Evolutionary conservation across 2,329 filamentous ascomycete genomes (phyloP).

Genomic region (Colletotrichum aenigma): DNA sequence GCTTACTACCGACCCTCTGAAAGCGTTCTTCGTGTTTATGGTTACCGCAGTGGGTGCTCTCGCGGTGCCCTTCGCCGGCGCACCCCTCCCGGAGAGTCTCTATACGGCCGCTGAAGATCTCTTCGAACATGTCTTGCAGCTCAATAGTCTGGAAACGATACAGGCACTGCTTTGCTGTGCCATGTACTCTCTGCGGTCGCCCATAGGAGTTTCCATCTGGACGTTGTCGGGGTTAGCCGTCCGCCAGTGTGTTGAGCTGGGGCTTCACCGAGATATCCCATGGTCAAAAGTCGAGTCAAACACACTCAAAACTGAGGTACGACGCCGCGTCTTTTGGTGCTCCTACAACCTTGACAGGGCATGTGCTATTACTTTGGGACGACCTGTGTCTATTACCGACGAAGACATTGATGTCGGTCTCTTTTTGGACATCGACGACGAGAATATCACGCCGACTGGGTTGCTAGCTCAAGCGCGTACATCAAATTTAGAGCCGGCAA

Average conservation of each 20-base stretch:
- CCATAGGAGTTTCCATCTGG: constrained; percentile 30
- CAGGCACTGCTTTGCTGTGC: constrained; percentile 33
- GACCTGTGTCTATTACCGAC: neutral
- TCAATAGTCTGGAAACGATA: constrained; percentile 29
- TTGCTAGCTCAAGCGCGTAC: neutral
- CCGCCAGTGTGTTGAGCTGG: constrained; percentile 34
- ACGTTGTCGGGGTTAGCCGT: constrained; percentile 32
- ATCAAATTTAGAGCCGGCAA: neutral
- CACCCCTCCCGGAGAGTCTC: neutral
- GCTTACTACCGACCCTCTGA: neutral
- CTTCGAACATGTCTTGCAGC: neutral
- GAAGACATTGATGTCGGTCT: neutral
- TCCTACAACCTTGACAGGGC: neutral
- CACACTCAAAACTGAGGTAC: neutral
- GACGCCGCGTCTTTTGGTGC: neutral
- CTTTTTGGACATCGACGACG: neutral
- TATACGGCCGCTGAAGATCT: neutral
- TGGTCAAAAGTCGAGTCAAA: neutral
- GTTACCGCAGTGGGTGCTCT: neutral
- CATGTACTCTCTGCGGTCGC: constrained; percentile 29
- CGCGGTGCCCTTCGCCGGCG: neutral
- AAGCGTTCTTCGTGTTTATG: neutral
- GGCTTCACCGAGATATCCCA: constrained; percentile 27
- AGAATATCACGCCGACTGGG: neutral
- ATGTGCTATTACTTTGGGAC: neutral